Evolutionary conservation across 352 stramenopile genomes (phyloP), one percentile per base, ranked within the genome.

Genomic region (Nothophytophthora sp.): DNA sequence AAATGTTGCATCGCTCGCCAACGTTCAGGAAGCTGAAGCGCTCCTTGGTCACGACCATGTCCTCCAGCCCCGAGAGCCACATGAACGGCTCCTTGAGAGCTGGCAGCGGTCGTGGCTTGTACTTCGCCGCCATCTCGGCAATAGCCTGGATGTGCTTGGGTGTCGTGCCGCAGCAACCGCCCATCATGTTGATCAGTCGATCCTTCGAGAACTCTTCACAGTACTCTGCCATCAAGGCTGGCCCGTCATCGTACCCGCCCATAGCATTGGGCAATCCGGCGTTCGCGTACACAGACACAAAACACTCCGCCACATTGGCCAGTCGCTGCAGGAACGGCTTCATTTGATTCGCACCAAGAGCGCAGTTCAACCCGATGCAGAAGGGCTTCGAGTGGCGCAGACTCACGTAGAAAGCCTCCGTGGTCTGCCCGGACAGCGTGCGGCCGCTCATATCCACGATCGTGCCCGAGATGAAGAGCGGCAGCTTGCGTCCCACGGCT

Each of bases 301-400:
- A 99, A 70, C 94, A 98, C 70, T 98, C 95, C 23, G 92, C 93
- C 40, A 88, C 82, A 35, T 98, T 96, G 20, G 87, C 49, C 32
- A 88, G 73, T n/a, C 88, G 83, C 53, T 98, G 83, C 16, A 99
- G 64, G 68, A 99, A 99, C 10, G 96, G 96, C 57, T 86, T 86
- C 96, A 99, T 99, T 63, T 98, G 95, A 49, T 96, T 84, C n/a
- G 96, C 95, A 32, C 96, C 96, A 15, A 99, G 67, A 4, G 96
- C 95, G 62, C 96, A 99, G 76, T 99, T 99, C 55, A 99, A 78
- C 38, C 96, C 96, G 19, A 99, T 94, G 67, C 93, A 98, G 69
- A 99, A 98, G 1, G 95, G 96, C 70, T 98, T 98, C 22, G 84
- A 89, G 69, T 99, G 96, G 47, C 93, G 88, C 51, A 98, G 76